Conservation (phyloP, 2,329 filamentous ascomycete species). For the Coniochaeta sp. region DNA sequence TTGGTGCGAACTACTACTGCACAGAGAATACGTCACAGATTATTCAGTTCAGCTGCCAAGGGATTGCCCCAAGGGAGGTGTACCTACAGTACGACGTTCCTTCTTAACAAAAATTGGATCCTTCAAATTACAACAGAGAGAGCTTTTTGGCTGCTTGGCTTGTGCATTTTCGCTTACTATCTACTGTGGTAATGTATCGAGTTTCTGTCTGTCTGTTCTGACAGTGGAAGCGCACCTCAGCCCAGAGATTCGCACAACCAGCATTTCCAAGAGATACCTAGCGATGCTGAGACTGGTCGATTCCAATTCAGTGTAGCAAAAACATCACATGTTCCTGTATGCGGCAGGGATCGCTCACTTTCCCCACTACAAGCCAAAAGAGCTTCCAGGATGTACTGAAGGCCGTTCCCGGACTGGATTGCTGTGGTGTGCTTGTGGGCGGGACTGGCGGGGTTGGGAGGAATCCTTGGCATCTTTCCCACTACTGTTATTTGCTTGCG, state of each 20-base stretch:
- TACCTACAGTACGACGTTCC: neutral
- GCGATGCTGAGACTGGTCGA: neutral
- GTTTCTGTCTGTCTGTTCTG: too few relatives aligned
- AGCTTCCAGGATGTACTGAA: neutral
- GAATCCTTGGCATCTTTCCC: neutral
- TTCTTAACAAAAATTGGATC: too few relatives aligned
- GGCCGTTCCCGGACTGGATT: neutral
- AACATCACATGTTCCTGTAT: neutral
- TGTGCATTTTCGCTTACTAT: too few relatives aligned
- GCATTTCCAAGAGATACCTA: too few relatives aligned
- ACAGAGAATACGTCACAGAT: neutral
- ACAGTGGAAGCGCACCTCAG: too few relatives aligned
- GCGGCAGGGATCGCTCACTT: neutral
- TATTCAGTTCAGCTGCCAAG: neutral
- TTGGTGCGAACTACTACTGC: neutral
- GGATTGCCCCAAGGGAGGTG: neutral
- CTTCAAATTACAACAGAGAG: too few relatives aligned
- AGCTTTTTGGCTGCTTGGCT: too few relatives aligned
- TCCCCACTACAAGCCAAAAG: neutral
- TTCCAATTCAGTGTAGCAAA: neutral
- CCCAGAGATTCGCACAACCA: too few relatives aligned
- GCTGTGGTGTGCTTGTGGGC: neutral
- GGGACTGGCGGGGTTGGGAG: neutral
- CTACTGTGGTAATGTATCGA: too few relatives aligned
- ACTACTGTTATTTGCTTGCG: neutral